A percentile compares a stretch with the other conserved stretches of the same genome.
Conservation (phyloP, 2,329 filamentous ascomycete species). For the Xylariaceae sp. region DNA sequence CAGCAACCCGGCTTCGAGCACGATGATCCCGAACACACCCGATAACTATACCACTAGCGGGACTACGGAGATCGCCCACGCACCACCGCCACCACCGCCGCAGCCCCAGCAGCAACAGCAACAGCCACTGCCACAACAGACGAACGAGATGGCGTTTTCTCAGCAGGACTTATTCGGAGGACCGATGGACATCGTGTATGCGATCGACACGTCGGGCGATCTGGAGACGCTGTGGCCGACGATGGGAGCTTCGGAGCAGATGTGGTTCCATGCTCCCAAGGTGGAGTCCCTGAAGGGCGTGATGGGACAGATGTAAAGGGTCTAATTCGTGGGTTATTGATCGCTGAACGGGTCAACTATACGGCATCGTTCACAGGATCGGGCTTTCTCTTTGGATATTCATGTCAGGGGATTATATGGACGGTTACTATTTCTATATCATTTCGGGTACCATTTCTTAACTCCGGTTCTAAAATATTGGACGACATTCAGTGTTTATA, state of each 20-base stretch:
- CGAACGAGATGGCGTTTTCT: conserved; percentile 1
- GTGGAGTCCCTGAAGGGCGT: neutral
- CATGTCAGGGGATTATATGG: too few relatives aligned
- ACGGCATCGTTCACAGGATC: too few relatives aligned
- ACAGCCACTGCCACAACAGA: neutral
- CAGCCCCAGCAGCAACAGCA: neutral
- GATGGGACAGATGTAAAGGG: neutral
- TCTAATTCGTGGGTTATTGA: neutral
- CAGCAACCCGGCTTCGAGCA: conserved; percentile 6
- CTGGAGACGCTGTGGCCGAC: conserved; percentile 24
- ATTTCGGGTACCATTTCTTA: too few relatives aligned
- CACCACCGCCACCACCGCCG: too few relatives aligned
- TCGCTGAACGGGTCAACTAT: too few relatives aligned
- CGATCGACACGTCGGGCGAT: conserved; percentile 22
- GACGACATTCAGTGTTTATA: too few relatives aligned
- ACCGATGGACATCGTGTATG: conserved; percentile 23
- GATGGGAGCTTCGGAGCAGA: conserved; percentile 21
- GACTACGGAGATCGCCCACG: too few relatives aligned
- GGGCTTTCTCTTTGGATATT: too few relatives aligned
- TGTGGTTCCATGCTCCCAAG: conserved; percentile 16
- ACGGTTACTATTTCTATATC: too few relatives aligned
- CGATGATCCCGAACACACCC: neutral
- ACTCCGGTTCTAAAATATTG: too few relatives aligned
- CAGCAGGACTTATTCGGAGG: conserved; percentile 13
- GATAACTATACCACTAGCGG: neutral